These are phyloP conservation scores for Dryas alaskensis DNA, from an alignment of 306 rosid genomes.

Conservation along the genomic window DNA sequence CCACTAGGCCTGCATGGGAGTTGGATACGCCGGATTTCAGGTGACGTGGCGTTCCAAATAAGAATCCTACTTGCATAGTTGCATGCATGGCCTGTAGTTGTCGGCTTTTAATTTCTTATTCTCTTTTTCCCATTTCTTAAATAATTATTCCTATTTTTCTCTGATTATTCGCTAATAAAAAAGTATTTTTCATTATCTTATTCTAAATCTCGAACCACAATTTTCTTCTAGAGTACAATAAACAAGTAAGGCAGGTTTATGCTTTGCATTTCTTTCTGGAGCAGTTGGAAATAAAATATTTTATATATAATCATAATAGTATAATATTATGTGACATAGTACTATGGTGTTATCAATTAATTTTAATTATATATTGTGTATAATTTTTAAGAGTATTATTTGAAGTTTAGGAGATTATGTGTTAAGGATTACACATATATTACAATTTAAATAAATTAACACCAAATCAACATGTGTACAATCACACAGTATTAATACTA, in stretches of 20 bases:
- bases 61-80: constrained; percentile 21
- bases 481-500: too few species aligned
- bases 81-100: constrained; percentile 23
- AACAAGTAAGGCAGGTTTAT: background rate
- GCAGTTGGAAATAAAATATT: too few species aligned
- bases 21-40: constrained; percentile 40
- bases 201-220: background rate
- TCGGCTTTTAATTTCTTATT: background rate
- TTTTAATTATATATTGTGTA: too few species aligned
- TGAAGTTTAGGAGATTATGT: too few species aligned
- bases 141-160: background rate
- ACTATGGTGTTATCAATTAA: too few species aligned
- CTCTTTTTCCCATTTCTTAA: background rate
- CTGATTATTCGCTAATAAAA: background rate
- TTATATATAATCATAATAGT: too few species aligned
- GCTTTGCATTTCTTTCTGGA: too few species aligned
- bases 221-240: constrained; percentile 7
- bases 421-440: too few species aligned
- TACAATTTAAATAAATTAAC: too few species aligned
- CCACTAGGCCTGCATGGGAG: constrained; percentile 30
- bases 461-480: too few species aligned
- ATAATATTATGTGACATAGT: too few species aligned
- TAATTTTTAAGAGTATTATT: too few species aligned
- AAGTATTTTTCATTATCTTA: background rate
- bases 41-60: constrained; percentile 45